Base-by-base conservation (phyloP, 352 stramenopile genomes). In the Pythium rhizo-oryzae region DNA sequence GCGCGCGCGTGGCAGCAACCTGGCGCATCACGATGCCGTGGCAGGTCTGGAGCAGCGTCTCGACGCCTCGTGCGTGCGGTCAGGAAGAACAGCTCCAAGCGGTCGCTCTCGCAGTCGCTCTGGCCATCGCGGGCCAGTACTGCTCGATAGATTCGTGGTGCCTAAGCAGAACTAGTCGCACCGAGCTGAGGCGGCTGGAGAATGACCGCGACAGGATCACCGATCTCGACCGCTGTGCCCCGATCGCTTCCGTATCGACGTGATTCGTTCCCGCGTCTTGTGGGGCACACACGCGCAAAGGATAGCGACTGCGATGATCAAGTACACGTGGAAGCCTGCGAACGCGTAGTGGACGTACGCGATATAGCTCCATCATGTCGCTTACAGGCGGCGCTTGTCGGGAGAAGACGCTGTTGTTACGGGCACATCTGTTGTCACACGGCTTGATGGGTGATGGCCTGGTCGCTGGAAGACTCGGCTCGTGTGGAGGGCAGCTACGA, bases 21-120 rank as follows among this genome's bases (percentile, higher is more conserved):
- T 46, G 23, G 25, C 65, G 62, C 64, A 75, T 72, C 21, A 56
- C 35, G 37, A 73, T 70, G 15, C 59, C 70, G 18, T 76, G 70
- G 28, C 44, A 24, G 8, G 66, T 65, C 61, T 77, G 62, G 18
- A 77, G 44, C 6, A 56, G 13, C 8, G 46, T 35, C 39, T 76
- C 65, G 8, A 71, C 23, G 35, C 28, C 62, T 77, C 67, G 16
- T 57, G 66, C 9, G 37, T 21, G 13, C n/a, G n/a, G n/a, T n/a
- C 28, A 72, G 43, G 25, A 69, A 72, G 11, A 77, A 28, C 28
- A 33, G 28, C 28, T 74, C 62, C 30, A 77, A 77, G n/a, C n/a
- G 28, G 28, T 33, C 28, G 28, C 28, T 33, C 28, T 33, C 28
- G 37, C 74, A 39, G 37, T 52, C 30, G 52, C 62, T 65, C 18